phyloP scores from a whole-genome alignment of 352 stramenopile species.

The Pythium insidiosum region DNA sequence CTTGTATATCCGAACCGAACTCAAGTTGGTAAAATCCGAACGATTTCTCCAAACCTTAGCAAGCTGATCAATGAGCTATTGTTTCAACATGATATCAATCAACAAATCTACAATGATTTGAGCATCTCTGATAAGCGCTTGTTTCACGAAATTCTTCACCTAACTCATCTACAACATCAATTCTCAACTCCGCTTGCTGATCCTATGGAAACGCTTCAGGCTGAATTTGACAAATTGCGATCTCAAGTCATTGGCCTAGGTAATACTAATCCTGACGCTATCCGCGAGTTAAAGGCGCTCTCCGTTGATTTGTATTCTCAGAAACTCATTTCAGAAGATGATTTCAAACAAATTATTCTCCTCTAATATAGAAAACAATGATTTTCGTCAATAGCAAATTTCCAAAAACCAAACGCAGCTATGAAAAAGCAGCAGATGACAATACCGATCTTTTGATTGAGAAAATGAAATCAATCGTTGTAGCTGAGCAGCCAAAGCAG shows the following conservation, averaged over 20 bases:
- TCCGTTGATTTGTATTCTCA: slow-evolving; percentile 8
- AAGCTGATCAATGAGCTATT: slow-evolving; percentile 3
- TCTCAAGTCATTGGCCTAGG: background rate
- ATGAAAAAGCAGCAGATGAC: no score
- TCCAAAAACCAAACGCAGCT: no score
- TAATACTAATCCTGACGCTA: slow-evolving; percentile 4
- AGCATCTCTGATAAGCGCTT: slow-evolving; percentile 2
- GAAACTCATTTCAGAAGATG: slow-evolving; percentile 3
- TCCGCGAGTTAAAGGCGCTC: slow-evolving; percentile 6
- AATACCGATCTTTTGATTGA: no score
- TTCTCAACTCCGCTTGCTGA: background rate
- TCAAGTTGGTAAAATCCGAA: background rate
- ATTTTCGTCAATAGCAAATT: background rate
- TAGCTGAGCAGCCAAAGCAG: no score
- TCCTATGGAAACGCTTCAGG: background rate
- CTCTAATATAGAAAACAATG: background rate
- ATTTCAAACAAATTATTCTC: slow-evolving; percentile 4
- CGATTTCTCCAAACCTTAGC: background rate
- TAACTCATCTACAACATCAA: slow-evolving; percentile 4
- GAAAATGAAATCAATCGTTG: no score
- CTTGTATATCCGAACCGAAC: slow-evolving; percentile 5
- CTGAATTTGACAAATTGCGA: slow-evolving; percentile 10
- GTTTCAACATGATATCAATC: slow-evolving; percentile 7
- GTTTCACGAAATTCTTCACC: slow-evolving; percentile 2
- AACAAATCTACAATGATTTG: slow-evolving; percentile 4